Evolutionary conservation across 352 stramenopile genomes (phyloP), one percentile per base, ranked within the genome.

Genomic region (Phytophthora fragariaefolia): DNA sequence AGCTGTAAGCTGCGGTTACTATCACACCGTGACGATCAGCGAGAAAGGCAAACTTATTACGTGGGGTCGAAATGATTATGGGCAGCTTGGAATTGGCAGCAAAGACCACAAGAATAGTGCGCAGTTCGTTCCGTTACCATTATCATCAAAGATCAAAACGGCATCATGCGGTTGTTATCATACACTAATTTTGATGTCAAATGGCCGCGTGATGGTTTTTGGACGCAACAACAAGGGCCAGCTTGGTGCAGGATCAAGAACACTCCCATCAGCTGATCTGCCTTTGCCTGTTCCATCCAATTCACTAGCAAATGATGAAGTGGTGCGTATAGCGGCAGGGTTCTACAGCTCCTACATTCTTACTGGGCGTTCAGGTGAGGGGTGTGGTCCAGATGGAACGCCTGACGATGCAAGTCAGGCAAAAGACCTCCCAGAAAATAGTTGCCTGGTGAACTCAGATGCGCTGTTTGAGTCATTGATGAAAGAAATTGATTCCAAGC

Each of bases 281-380:
- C 89, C 89, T 2, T 72, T 96, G 2, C 87, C 85, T 0, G 80
- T 95, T 20, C 84, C 85, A 30, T 89, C 83, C 0, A 92, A 91
- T 59, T 83, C 86, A 7, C 71, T 95, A 6, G 72, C 83, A 20
- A 88, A 88, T n/a, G 86, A 95, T 58, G 86, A 96, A 69, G 89
- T 92, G 10, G 83, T 92, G 17, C 78, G 77, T 53, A 80, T 96
- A 27, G 87, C 89, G 1, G 89, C 89, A 26, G 89, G 87, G 0
- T 96, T 96, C 68, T 96, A 95, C 69, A 95, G 87, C 58, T 95
- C 87, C 5, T 96, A 96, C 23, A 93, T 96, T 32, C 69, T 96
- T 20, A 96, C 83, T 4, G 89, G 89, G 12, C 76, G 80, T n/a
- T 89, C 80, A 17, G 78, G 61, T 26, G 75, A 88, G 28, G 69